phyloP scores from a whole-genome alignment of 2,329 filamentous ascomycete genomes.

The Zalaria sp. region DNA sequence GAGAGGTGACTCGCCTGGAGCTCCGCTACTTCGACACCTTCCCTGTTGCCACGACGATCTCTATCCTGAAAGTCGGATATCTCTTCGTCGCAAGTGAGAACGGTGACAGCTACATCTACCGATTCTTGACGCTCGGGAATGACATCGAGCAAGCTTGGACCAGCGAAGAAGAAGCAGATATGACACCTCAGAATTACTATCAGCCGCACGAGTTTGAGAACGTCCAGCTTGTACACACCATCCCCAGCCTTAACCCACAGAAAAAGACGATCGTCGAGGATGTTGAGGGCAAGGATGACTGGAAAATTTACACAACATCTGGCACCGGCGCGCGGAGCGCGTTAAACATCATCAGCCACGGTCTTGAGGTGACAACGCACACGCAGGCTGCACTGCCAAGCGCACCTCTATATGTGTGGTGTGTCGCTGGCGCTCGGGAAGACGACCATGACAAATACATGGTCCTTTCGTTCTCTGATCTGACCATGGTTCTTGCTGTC shows the following conservation, averaged over 20 bases:
- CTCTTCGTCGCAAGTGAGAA: conserved; percentile 85
- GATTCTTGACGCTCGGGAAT: conserved; percentile 92
- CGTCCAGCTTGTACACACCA: conserved; percentile 67
- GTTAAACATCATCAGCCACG: conserved; percentile 86
- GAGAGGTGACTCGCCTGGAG: conserved; percentile 69
- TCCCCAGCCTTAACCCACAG: conserved; percentile 80
- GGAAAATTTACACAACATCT: conserved; percentile 88
- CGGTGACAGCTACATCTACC: conserved; percentile 88
- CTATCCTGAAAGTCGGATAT: conserved; percentile 91
- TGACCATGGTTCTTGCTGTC: conserved; percentile 83
- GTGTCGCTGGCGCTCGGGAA: conserved; percentile 66
- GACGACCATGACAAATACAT: conserved; percentile 92
- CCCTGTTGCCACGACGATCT: conserved; percentile 71
- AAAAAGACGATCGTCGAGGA: conserved; percentile 88
- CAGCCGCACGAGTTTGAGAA: conserved; percentile 68
- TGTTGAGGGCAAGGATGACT: conserved; percentile 79
- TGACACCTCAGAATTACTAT: conserved; percentile 75
- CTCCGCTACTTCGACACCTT: conserved; percentile 98
- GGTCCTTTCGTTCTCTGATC: conserved; percentile 81
- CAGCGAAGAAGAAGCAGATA: conserved; percentile 65
- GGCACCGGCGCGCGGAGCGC: conserved; percentile 79
- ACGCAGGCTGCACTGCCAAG: conserved; percentile 87
- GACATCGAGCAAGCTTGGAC: conserved; percentile 77
- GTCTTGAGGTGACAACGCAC: conserved; percentile 83
- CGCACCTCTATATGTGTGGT: conserved; percentile 88